Evolutionary conservation across 1,139 yeast genomes (phyloP), one percentile per base, ranked within the genome.

Genomic region (Debaryomyces sp.): DNA sequence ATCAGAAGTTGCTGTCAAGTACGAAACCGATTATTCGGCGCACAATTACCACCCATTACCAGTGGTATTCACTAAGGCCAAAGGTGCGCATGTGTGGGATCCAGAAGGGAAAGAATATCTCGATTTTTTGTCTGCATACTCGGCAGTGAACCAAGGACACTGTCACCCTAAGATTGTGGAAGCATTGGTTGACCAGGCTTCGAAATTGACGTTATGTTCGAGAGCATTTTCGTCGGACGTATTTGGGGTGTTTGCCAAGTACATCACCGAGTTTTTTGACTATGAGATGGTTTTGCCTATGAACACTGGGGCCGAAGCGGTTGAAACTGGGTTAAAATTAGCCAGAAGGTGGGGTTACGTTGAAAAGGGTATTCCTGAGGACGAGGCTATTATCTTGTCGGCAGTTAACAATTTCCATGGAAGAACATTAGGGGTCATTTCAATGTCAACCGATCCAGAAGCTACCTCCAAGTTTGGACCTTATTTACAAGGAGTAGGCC

Each of bases 291-390:
- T 92, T 7, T 77, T 92, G 67, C 99, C 99, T 57, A 92, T 92
- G 97, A 92, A 92, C 76, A 92, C 98, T 8, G 99, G 99, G 65
- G 97, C 97, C 26, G 98, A 92, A 72, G 99, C 99, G 10, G 99
- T 92, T 44, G 99, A 92, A 73, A 90, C 97, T 41, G 97, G 89
- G 34, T 78, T 94, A 67, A 92, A 92, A 71, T 77, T 92, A 57
- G 98, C 98, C 46, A 85, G 99, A 80, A 85, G 94, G 75, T 92
- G 98, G 98, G 98, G 98, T 49, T 92, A 92, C 75, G 80, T 80
- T 63, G 85, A 85, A 69, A 92, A 92, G 77, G 89, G 89, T 4
- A 92, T 92, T 58, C 85, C 92, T 22, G 79, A 81, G 44, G 82
- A 82, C 62, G 89, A 92, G 68, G 97, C 97, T 48, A 85, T 92